Evolutionary conservation across 495 filamentous ascomycete genomes (phyloP), one percentile per base, ranked within the genome.

Genomic region (Tuber microsphaerosporum): DNA sequence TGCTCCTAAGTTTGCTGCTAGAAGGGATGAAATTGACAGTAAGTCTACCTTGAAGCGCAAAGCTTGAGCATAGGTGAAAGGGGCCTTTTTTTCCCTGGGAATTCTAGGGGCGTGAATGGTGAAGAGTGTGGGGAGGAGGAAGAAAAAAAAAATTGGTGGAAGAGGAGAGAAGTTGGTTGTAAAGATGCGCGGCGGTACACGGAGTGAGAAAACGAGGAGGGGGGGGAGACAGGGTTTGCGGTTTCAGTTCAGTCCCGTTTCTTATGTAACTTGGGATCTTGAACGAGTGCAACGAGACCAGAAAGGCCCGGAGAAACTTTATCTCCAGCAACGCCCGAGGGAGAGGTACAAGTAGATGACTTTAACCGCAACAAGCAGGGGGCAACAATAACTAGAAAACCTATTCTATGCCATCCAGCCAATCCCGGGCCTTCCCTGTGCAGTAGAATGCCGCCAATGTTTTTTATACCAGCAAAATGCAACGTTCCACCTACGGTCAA

Each of bases 191-290:
- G 70, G 70, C 56, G 56, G 77, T 70, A 78, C 71, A 78, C 75
- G 51, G 75, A 73, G 71, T 69, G 71, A 72, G 73, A 75, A 77
- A 78, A 76, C 71, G 73, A 70, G 69, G 75, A 51, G 70, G 74
- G 73, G 75, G 71, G 71, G 75, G 75, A 73, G 77, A 73, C 69
- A 44, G 75, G 74, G 73, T 75, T 77, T 75, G 75, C 56, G 42
- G 77, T 79, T 79, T 79, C 77, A 75, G 73, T 79, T 79, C 74
- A 78, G 61, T 75, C 69, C 74, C 73, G 73, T 75, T 79, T 78
- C 76, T 73, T 79, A 73, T 45, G 76, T 73, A 74, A 37, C 34
- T 37, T 37, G 2, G 43, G 69, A 51, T 71, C 43, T 72, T 70
- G 69, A 75, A 76, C 6, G 31, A 48, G 45, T 41, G 34, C 45